Evolutionary conservation across 768 basidiomycete genomes (phyloP), one percentile per base, ranked within the genome.

Genomic region (Mycena floridula): DNA sequence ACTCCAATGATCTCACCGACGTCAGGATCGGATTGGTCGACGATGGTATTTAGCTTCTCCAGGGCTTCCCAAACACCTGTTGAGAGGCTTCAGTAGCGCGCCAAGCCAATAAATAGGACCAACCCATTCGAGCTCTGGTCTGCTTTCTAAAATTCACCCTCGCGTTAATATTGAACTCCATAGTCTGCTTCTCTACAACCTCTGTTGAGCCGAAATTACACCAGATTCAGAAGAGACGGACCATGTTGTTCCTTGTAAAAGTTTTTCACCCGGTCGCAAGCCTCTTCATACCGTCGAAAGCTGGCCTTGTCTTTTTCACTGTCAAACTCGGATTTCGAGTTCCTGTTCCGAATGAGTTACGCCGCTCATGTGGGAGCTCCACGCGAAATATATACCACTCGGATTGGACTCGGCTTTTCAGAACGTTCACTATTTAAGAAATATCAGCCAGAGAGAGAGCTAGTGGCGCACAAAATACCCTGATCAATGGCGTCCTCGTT

Each of bases 21-120:
- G 56, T 90, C 92, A 43, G 92, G 92, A 63, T 95, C 92, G 7
- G 88, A 90, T 50, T 92, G 89, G 60, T 94, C 89, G 44, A 92
- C 76, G 32, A 94, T 72, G 1, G 86, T 91, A 57, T 92, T 82
- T 39, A 94, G 79, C 73, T 80, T 79, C 55, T 90, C 86, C 64
- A 90, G 89, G 8, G 88, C 88, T 52, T 87, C 78, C 88, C 88
- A 90, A 32, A 90, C 62, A 52, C 84, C 28, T 32, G 28, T 32
- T 9, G 16, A 9, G 16, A 32, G 16, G 9, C 28, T 9, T 32
- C 28, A 32, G 9, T 32, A 32, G 16, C 11, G 16, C 28, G 11
- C 16, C 28, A 9, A 32, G 9, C 28, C 28, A 9, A 9, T 9
- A 32, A 9, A 16, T 32, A 32, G 16, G 28, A 32, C 28, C 16